Conservation (phyloP, 768 basidiomycete species). For the Suillus clintonianus region DNA sequence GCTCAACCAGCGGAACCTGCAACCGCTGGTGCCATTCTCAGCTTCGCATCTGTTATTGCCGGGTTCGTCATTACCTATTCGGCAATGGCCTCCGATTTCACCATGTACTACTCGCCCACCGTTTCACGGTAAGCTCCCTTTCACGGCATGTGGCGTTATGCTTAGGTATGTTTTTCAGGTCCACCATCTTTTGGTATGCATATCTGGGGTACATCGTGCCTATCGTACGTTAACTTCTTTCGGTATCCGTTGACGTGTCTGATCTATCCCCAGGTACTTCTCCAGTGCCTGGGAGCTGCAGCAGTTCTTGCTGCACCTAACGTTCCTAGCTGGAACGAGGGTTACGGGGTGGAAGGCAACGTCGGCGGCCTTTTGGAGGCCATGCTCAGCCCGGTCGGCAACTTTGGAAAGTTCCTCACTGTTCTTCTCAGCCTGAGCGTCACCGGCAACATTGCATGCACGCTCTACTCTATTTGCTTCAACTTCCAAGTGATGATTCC, state of each 20-base stretch:
- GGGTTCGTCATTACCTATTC: conserved; percentile 73
- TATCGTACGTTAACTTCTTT: conserved; percentile 47
- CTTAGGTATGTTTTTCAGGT: conserved; percentile 35
- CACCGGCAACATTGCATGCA: conserved; percentile 78
- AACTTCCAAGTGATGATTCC: conserved; percentile 74
- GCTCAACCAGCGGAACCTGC: conserved; percentile 51
- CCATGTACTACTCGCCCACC: conserved; percentile 62
- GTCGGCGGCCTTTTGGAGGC: conserved; percentile 67
- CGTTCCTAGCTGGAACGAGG: conserved; percentile 57
- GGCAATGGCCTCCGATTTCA: conserved; percentile 69
- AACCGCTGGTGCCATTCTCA: conserved; percentile 54
- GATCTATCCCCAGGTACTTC: conserved; percentile 28
- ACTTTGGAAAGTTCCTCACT: conserved; percentile 71
- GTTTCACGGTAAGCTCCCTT: conserved; percentile 52
- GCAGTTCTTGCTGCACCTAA: conserved; percentile 57
- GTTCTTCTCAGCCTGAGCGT: conserved; percentile 77
- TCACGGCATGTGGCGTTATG: background rate
- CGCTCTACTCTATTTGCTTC: conserved; percentile 80
- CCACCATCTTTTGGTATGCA: conserved; percentile 62
- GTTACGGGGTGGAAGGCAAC: conserved; percentile 52
- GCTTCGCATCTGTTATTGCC: conserved; percentile 68
- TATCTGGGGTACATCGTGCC: conserved; percentile 67
- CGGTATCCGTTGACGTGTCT: background rate
- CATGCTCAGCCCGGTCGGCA: conserved; percentile 59
- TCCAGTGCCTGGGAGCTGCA: conserved; percentile 67